Evolutionary conservation across 306 rosid genomes (phyloP).

Genomic region (Acacia melanoxylon): DNA sequence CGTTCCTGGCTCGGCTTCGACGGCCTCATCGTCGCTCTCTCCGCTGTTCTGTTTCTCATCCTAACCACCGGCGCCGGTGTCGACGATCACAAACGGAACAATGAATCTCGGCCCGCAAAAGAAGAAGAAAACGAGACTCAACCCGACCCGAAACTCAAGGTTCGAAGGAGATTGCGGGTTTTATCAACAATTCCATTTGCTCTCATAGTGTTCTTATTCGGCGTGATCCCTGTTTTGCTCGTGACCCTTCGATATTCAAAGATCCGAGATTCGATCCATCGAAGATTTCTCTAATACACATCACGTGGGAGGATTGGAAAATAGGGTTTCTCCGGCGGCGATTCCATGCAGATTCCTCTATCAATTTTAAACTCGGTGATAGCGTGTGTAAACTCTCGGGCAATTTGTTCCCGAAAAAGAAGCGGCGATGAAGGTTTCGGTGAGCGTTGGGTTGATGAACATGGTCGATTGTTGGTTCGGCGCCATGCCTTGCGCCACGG

Average conservation of each 20-base stretch:
- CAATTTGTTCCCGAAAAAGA: constrained; percentile 75
- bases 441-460: no score
- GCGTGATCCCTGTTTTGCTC: constrained; percentile 51
- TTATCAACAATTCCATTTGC: constrained; percentile 61
- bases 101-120: not conserved
- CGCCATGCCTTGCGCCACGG: no score
- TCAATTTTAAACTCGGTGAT: constrained; percentile 73
- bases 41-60: constrained; percentile 52
- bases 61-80: constrained; percentile 75
- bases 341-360: constrained; percentile 77
- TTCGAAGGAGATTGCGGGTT: constrained; percentile 32
- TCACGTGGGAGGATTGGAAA: constrained; percentile 74
- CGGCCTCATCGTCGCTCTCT: constrained; percentile 56
- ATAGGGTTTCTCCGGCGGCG: constrained; percentile 63
- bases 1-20: constrained; percentile 70
- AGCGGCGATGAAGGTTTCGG: constrained; percentile 65
- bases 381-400: constrained; percentile 82
- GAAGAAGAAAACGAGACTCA: no score
- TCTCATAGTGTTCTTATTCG: constrained; percentile 60
- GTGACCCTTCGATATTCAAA: constrained; percentile 54
- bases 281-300: constrained; percentile 33
- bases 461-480: no score
- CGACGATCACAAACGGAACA: not conserved
- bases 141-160: not conserved
- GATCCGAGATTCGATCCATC: constrained; percentile 63